These are phyloP conservation scores for Bruguiera gymnorhiza DNA, from an alignment of 345 rosid genomes.

Conservation along the genomic window DNA sequence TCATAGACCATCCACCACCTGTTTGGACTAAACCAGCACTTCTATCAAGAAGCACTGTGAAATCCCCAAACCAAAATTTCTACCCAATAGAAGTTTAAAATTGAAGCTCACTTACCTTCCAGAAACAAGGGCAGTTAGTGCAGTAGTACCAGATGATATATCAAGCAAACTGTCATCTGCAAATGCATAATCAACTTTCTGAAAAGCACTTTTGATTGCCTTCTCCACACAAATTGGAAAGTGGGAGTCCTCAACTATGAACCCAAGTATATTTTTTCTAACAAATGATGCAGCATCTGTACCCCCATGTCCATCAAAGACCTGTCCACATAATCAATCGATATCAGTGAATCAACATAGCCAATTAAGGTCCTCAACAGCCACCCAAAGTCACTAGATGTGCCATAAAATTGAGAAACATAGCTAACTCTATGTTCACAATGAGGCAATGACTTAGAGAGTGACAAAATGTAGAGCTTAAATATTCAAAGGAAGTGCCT, in stretches of 20 bases:
- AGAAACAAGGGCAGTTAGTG: constrained; percentile 66
- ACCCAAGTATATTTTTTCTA: constrained; percentile 62
- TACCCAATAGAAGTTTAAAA: background rate
- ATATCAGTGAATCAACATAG: constrained; percentile 14
- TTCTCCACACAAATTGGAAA: constrained; percentile 72
- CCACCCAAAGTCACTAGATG: background rate
- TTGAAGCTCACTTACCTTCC: constrained; percentile 58
- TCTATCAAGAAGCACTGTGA: background rate
- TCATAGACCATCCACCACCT: background rate
- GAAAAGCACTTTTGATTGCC: constrained; percentile 75
- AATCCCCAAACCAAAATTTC: background rate
- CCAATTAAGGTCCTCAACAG: constrained; percentile 3
- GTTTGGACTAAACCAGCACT: background rate
- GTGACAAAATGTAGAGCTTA: background rate
- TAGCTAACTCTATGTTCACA: background rate
- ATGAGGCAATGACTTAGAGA: too few relatives aligned
- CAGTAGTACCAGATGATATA: constrained; percentile 95
- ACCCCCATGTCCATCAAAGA: constrained; percentile 98
- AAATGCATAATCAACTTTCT: constrained; percentile 87
- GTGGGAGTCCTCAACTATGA: constrained; percentile 74
- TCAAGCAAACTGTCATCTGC: constrained; percentile 81
- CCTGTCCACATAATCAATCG: constrained; percentile 42
- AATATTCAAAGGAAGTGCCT: background rate
- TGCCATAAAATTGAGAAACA: background rate
- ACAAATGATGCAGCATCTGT: constrained; percentile 86